Conservation (phyloP, 1,284 basidiomycete genomes). For the Ceratobasidium sp. region DNA sequence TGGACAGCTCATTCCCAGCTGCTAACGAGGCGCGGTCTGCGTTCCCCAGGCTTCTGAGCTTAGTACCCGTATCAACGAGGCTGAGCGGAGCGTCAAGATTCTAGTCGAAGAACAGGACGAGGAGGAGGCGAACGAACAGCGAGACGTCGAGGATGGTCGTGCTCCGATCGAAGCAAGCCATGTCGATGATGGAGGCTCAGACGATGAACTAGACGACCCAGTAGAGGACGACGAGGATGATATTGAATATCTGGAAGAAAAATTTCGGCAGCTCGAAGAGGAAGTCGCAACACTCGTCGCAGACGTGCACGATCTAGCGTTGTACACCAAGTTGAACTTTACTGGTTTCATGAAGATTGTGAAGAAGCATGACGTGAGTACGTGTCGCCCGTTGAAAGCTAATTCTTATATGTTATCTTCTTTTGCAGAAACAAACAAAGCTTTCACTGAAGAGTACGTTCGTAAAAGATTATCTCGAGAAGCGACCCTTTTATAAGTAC, state of each 20-base stretch:
- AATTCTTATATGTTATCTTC: conserved; percentile 56
- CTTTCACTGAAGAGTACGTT: conserved; percentile 63
- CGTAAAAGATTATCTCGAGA: conserved; percentile 91
- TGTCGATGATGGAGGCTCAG: conserved; percentile 56
- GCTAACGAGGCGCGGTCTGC: neutral
- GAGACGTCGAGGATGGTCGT: conserved; percentile 59
- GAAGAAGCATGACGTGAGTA: conserved; percentile 62
- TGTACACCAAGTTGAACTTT: conserved; percentile 95
- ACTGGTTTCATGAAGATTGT: conserved; percentile 99
- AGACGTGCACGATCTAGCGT: conserved; percentile 96
- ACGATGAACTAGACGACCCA: conserved; percentile 61
- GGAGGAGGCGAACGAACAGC: conserved; percentile 63
- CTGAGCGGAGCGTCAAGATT: conserved; percentile 78
- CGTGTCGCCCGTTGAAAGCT: neutral
- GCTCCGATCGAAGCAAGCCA: conserved; percentile 57
- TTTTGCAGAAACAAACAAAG: conserved; percentile 61
- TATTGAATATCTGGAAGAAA: conserved; percentile 82
- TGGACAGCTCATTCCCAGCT: neutral
- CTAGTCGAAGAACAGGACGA: conserved; percentile 63
- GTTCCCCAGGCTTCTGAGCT: conserved; percentile 77
- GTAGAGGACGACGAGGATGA: conserved; percentile 68
- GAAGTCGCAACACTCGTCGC: conserved; percentile 96
- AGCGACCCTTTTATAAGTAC: conserved; percentile 95
- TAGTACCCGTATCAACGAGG: conserved; percentile 76
- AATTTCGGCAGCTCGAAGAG: conserved; percentile 90